phyloP scores from a whole-genome alignment of 441 rosid genomes.

The Aleurites moluccanus region DNA sequence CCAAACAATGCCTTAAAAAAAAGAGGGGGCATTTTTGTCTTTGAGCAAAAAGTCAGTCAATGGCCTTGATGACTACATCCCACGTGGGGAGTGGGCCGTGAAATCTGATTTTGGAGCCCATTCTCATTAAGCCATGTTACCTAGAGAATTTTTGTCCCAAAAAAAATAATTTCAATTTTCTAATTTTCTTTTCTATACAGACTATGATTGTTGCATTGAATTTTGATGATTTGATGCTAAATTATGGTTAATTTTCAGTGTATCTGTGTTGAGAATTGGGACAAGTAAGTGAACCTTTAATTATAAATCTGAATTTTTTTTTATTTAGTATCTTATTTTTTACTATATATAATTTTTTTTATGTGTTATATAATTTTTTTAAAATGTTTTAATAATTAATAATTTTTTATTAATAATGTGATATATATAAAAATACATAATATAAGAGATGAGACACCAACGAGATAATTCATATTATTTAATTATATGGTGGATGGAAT shows the following conservation, averaged over 20 bases:
- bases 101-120: constrained; percentile 13
- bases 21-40: neutral
- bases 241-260: neutral
- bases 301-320: no score
- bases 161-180: neutral
- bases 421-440: no score
- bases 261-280: neutral
- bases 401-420: no score
- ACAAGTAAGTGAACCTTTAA: neutral
- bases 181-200: neutral
- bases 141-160: constrained; percentile 15
- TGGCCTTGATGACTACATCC: neutral
- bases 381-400: no score
- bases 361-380: no score
- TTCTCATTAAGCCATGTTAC: neutral
- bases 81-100: constrained; percentile 17
- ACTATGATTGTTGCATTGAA: constrained; percentile 4
- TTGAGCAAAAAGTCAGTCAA: neutral
- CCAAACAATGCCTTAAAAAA: no score
- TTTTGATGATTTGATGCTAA: neutral
- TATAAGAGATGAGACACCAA: no score
- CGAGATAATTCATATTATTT: no score
- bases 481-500: no score
- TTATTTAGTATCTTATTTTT: no score
- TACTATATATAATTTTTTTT: no score